A percentile compares a stretch with the other conserved stretches of the same genome.
These are phyloP conservation scores for Brassica rapa DNA, from an alignment of 345 rosid genomes.

Conservation along the genomic window DNA sequence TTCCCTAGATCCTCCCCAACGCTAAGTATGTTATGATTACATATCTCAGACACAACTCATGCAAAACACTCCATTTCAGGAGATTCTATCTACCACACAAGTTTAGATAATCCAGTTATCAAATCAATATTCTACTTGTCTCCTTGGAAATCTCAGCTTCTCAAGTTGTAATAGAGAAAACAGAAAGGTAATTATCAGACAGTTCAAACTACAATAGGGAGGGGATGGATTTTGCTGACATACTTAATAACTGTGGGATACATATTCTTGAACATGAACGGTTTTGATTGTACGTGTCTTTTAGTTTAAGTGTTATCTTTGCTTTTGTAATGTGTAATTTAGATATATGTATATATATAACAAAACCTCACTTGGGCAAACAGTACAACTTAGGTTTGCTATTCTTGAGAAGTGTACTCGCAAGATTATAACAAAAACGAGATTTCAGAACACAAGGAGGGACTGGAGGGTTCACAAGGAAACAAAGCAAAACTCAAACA, in stretches of 20 bases:
- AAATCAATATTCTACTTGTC: neutral
- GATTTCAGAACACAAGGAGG: slow-evolving; percentile 15
- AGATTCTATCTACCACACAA: neutral
- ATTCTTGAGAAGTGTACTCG: neutral
- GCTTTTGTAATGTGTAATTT: too few relatives aligned
- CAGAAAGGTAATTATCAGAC: neutral
- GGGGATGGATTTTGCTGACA: neutral
- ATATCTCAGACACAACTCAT: too few relatives aligned
- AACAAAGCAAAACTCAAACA: neutral
- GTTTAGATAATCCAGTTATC: neutral
- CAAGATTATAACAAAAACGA: neutral
- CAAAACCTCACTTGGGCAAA: too few relatives aligned
- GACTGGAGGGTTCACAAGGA: neutral
- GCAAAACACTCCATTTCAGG: neutral
- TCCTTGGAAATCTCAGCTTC: neutral
- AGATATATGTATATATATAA: too few relatives aligned
- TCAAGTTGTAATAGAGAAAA: neutral
- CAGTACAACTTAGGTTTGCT: neutral
- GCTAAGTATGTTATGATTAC: too few relatives aligned
- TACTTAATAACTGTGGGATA: neutral
- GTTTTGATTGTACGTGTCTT: neutral
- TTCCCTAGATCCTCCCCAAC: too few relatives aligned
- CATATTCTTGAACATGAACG: neutral
- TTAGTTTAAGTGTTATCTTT: too few relatives aligned
- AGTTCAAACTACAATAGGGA: neutral